These are phyloP conservation scores for Arabis alpina DNA, from an alignment of 345 rosid species.

Conservation along the genomic window DNA sequence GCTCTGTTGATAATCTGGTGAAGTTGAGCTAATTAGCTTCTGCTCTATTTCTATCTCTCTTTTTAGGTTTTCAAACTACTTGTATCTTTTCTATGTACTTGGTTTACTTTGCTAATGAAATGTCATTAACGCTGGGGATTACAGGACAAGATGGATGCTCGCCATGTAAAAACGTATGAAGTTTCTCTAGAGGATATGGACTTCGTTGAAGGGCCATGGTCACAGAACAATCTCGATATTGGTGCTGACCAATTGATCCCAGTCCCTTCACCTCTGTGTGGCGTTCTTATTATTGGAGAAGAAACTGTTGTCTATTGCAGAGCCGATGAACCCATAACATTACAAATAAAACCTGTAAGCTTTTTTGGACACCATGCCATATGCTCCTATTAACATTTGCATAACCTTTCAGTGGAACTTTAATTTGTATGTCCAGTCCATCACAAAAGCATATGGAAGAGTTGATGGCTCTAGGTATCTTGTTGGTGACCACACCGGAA, in stretches of 20 bases:
- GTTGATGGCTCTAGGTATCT: conserved; percentile 95
- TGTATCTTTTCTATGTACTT: conserved; percentile 9
- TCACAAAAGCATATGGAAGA: conserved; percentile 92
- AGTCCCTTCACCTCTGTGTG: conserved; percentile 87
- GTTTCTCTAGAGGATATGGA: conserved; percentile 77
- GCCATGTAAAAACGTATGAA: conserved; percentile 91
- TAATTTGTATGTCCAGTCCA: conserved; percentile 57
- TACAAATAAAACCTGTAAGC: conserved; percentile 81
- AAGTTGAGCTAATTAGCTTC: too few relatives aligned
- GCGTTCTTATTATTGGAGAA: conserved; percentile 92
- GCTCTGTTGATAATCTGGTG: conserved; percentile 9
- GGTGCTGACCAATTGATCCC: conserved; percentile 87
- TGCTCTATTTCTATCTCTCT: too few relatives aligned
- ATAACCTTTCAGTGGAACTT: conserved; percentile 16
- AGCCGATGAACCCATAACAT: conserved; percentile 79
- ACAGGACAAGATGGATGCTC: conserved; percentile 95
- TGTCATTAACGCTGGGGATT: conserved; percentile 9
- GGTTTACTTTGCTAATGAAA: conserved; percentile 3
- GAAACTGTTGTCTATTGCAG: conserved; percentile 91
- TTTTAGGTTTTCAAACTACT: too few relatives aligned
- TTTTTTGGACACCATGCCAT: conserved; percentile 19
- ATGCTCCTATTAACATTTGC: conserved; percentile 14
- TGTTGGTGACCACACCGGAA: conserved; percentile 89
- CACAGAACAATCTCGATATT: conserved; percentile 89
- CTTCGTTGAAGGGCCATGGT: conserved; percentile 94